Base-by-base conservation (phyloP, 1,139 yeast species). In the Taphrina communis region DNA sequence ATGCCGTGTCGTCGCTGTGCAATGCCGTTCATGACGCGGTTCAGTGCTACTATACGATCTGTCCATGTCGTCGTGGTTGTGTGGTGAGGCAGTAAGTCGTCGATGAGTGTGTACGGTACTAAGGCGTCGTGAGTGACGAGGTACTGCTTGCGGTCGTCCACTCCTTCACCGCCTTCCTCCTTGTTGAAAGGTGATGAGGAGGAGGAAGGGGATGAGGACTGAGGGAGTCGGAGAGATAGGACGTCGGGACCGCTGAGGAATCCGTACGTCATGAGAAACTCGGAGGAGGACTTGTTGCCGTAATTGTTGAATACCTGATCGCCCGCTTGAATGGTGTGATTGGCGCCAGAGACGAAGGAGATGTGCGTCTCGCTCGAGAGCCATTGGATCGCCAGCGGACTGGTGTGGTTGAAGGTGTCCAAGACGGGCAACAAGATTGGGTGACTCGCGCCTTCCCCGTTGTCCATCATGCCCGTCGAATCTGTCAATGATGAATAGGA, bases 271-370 rank as follows among this genome's bases (percentile, higher is more conserved):
- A 85, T 75, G 6, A 86, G 77, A 41, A 88, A 80, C 73, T 90
- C 97, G 74, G 89, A 91, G 75, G 92, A 92, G 0, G 95, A 88
- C 76, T 91, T 92, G 70, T 87, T 85, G 0, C 98, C 98, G 77
- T 93, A 92, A 77, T 90, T 91, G 76, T 92, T 91, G 76, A 78
- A 88, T 1, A 91, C 74, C 75, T 90, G 88, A 4, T 76, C 75
- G 0, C 85, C 87, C 8, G 73, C 73, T 12, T 6, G 14, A 6
- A 74, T 69, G 65, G 79, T 77, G 31, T 25, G 31, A 25, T 25
- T 25, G 2, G 73, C 59, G 9, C 69, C 71, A 0, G 72, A 75
- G 17, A 76, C 75, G 51, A 56, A 48, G 36, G 57, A n/a, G 36
- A 55, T n/a, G 57, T 31, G 59, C 21, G 31, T 19, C n/a, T 35